A percentile compares a stretch with the other conserved stretches of the same genome.
Conservation (phyloP, 2,329 filamentous ascomycete species). For the Phialophora expanda region DNA sequence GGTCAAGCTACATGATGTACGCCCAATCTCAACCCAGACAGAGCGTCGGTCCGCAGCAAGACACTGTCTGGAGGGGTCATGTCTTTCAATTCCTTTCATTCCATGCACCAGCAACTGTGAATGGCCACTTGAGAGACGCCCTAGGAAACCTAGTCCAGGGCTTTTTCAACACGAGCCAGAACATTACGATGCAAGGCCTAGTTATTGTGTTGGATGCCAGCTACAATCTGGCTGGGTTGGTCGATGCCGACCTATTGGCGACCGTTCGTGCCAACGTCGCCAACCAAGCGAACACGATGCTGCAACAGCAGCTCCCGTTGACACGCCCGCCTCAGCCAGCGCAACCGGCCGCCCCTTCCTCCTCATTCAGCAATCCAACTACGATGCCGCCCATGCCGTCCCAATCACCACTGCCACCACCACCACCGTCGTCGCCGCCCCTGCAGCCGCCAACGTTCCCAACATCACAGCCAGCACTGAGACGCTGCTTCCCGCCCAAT, state of each 20-base stretch:
- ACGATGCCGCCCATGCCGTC: neutral
- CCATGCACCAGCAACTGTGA: neutral
- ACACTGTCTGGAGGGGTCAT: neutral
- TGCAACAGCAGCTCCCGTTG: neutral
- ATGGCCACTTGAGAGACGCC: neutral
- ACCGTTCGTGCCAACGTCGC: neutral
- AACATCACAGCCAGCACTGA: neutral
- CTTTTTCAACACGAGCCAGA: neutral
- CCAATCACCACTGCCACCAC: neutral
- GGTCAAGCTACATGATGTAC: neutral
- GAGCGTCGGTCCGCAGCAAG: neutral
- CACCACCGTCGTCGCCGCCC: neutral
- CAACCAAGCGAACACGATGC: neutral
- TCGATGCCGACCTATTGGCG: neutral
- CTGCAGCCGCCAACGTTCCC: neutral
- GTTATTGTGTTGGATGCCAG: neutral
- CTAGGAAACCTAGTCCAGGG: neutral
- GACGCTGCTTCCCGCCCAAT: neutral
- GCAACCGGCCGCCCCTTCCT: neutral
- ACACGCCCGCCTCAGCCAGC: neutral
- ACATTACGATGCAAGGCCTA: neutral
- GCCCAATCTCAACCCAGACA: neutral
- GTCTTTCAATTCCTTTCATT: neutral
- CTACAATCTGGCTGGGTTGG: neutral
- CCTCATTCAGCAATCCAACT: neutral